Percentiles rank a stretch among this genome's conserved stretches.
Conservation (phyloP, 306 rosid genomes). For the cucumber (Cucumis sativus) region DNA sequence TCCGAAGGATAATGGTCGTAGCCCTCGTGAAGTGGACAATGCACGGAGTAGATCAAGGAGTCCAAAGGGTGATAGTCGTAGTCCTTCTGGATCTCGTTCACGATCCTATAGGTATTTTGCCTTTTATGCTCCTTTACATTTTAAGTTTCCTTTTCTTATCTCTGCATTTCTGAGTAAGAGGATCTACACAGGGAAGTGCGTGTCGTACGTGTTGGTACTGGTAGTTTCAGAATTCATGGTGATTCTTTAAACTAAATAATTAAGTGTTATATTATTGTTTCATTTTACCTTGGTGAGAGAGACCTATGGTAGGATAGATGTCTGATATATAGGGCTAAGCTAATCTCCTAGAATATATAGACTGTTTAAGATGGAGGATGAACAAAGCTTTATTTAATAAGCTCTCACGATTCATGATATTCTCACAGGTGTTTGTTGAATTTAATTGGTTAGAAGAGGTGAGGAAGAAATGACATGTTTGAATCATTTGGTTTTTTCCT, state of each 20-base stretch:
- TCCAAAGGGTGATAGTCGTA: conserved; percentile 31
- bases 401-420: not conserved
- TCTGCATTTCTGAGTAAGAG: not conserved
- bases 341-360: not conserved
- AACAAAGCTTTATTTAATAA: not conserved
- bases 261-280: not conserved
- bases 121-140: conserved; percentile 7
- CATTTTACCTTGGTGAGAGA: not conserved
- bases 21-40: conserved; percentile 29
- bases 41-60: conserved; percentile 44
- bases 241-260: not conserved
- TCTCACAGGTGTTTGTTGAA: not conserved
- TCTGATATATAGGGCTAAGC: not conserved
- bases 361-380: not conserved
- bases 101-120: conserved; percentile 50
- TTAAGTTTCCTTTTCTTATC: not conserved
- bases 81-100: conserved; percentile 50
- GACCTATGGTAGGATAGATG: not conserved
- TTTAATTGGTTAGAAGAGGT: not conserved
- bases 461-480: not conserved
- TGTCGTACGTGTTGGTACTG: not conserved
- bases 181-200: not conserved
- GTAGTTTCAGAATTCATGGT: not conserved
- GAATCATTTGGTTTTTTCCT: not conserved
- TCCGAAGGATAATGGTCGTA: conserved; percentile 44